Conservation (phyloP, 2,329 filamentous ascomycete genomes). For the Diplodia corticola region DNA sequence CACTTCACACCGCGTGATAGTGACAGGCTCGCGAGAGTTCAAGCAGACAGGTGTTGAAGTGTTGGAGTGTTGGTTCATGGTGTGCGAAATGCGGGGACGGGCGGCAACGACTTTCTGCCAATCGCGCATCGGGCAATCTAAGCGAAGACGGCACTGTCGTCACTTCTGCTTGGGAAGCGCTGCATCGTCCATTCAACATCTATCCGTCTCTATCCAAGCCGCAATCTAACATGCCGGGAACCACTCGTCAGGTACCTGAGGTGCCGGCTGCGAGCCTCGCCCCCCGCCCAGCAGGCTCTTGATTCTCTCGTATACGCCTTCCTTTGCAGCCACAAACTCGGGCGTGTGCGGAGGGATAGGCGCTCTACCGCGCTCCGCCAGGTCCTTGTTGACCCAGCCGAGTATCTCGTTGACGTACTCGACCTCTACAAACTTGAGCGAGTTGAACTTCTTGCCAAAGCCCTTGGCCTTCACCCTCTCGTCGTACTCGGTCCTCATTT, state of each 20-base stretch:
- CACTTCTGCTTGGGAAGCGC: no score
- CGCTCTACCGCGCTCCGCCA: slow-evolving; percentile 26
- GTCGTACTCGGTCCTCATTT: slow-evolving; percentile 47
- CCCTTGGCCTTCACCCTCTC: slow-evolving; percentile 41
- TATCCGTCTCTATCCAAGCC: neutral
- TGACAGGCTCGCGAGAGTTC: neutral
- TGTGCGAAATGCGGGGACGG: no score
- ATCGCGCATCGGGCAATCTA: slow-evolving; percentile 4
- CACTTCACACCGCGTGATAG: neutral
- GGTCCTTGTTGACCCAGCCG: slow-evolving; percentile 40
- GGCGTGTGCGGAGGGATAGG: slow-evolving; percentile 39
- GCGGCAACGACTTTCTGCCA: slow-evolving; percentile 4
- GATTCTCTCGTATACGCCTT: slow-evolving; percentile 35
- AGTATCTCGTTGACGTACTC: slow-evolving; percentile 45
- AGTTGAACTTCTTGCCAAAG: slow-evolving; percentile 48
- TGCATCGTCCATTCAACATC: neutral
- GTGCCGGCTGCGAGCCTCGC: slow-evolving; percentile 9
- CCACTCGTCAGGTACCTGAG: slow-evolving; percentile 32
- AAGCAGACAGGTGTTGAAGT: neutral
- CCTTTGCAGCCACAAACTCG: slow-evolving; percentile 39
- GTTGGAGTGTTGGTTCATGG: neutral
- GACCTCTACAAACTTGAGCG: slow-evolving; percentile 42
- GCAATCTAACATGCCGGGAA: neutral
- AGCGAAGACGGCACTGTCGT: neutral
- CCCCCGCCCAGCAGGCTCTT: slow-evolving; percentile 32